A percentile compares a stretch with the other conserved stretches of the same genome.
These are phyloP conservation scores for Hura crepitans DNA, from an alignment of 441 rosid genomes.

Conservation along the genomic window DNA sequence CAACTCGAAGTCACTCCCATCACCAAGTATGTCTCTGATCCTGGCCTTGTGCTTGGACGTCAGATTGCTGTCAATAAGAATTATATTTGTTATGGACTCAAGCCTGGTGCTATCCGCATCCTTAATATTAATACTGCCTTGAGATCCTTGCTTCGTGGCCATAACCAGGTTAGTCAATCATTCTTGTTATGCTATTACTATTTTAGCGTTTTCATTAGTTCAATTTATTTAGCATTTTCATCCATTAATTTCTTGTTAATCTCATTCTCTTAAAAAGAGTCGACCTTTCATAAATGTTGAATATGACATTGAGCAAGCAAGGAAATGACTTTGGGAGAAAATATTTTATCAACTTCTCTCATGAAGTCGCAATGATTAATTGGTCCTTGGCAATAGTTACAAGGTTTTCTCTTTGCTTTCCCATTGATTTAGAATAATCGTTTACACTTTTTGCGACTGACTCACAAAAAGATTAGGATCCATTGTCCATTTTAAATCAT, in stretches of 20 bases:
- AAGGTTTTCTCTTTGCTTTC: not conserved
- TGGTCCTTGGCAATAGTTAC: not conserved
- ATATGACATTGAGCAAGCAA: not conserved
- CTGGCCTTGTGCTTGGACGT: conserved; percentile 68
- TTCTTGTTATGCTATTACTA: not conserved
- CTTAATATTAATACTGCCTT: conserved; percentile 82
- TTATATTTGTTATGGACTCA: conserved; percentile 85
- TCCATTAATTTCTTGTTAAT: not conserved
- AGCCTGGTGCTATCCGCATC: conserved; percentile 76
- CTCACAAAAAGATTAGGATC: not conserved
- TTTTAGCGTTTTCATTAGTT: not conserved
- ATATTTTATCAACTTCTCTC: conserved; percentile 6
- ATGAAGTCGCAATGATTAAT: not conserved
- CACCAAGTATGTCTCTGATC: conserved; percentile 74
- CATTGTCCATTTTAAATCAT: not conserved
- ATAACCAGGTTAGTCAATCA: conserved; percentile 55
- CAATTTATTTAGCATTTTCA: not conserved
- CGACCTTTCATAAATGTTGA: not conserved
- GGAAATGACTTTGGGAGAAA: not conserved
- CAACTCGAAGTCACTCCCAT: conserved; percentile 82
- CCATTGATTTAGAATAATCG: not conserved
- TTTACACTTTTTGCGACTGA: not conserved
- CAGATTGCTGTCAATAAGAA: conserved; percentile 80
- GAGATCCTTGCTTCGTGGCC: conserved; percentile 78
- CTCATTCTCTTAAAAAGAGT: not conserved